Conservation (phyloP, 768 basidiomycete genomes). For the Fistulinella prunicolor region DNA sequence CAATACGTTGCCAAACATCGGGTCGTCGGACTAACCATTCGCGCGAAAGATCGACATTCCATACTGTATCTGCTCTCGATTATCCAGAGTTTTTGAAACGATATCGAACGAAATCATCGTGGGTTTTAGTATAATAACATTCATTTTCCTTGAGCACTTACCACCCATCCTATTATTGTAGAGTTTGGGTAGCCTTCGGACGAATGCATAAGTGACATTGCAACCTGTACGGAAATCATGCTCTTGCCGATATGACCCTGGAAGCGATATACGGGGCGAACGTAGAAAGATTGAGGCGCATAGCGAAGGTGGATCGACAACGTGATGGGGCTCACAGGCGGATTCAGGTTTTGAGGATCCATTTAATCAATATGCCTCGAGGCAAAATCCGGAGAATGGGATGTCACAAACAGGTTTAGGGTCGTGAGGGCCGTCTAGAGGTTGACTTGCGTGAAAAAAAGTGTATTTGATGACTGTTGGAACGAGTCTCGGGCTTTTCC, state of each 20-base stretch:
- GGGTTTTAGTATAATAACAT: conserved; percentile 3
- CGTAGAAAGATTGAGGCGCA: conserved; percentile 35
- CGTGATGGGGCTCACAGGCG: conserved; percentile 67
- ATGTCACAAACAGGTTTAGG: background rate
- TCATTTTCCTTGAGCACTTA: background rate
- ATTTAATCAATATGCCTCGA: background rate
- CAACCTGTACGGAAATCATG: conserved; percentile 62
- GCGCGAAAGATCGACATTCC: conserved; percentile 21
- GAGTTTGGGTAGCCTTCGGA: conserved; percentile 44
- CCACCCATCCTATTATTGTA: conserved; percentile 23
- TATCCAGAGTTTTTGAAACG: conserved; percentile 19
- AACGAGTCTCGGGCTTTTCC: background rate
- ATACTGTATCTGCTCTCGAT: conserved; percentile 20
- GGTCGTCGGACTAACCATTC: background rate
- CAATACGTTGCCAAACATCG: background rate
- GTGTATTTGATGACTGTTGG: too few relatives aligned
- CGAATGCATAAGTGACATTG: conserved; percentile 42
- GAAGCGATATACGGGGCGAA: conserved; percentile 50
- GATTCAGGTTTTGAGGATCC: conserved; percentile 48
- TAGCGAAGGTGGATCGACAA: conserved; percentile 50
- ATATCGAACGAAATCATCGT: conserved; percentile 18
- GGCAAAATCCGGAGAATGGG: background rate
- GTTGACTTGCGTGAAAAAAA: too few relatives aligned
- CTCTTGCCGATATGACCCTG: conserved; percentile 49
- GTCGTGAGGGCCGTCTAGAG: too few relatives aligned